Evolutionary conservation across 2,329 filamentous ascomycete genomes (phyloP), one percentile per base, ranked within the genome.

Genomic region (Alternaria triticina): DNA sequence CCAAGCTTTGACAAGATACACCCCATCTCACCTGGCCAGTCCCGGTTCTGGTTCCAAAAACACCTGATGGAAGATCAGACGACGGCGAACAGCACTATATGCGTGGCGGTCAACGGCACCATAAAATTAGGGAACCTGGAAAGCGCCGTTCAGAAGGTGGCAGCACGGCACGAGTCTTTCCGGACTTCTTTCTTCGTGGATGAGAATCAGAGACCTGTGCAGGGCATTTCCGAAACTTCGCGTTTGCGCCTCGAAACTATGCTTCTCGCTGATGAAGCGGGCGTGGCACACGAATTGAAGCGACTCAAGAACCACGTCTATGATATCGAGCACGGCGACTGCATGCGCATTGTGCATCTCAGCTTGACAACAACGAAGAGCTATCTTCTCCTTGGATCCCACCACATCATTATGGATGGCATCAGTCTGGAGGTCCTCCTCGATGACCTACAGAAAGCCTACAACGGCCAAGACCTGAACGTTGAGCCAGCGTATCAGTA

Each of bases 401-500:
- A 86, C 61, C 85, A 87, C 66, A 86, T 87, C 40, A 73, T 79
- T 33, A 80, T 87, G 77, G 86, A 88, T 64, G 84, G 82, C 1
- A 63, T 81, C 40, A 83, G 83, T 47, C 80, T 80, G 4, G 66
- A 82, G 10, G 65, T 86, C 3, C 74, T 87, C 17, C 59, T 85
- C 12, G 27, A 63, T 0, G 84, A 87, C 40, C 59, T 87, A 4
- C 76, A 83, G n/a, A 79, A 75, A 27, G 78, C 72, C 0, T 87
- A 86, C 69, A 73, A 73, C 2, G 74, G 77, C 12, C 50, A 63
- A 49, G 28, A 20, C 4, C 71, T 79, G 12, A 69, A 44, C 13
- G 8, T 40, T 40, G 25, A n/a, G 10, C 13, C 17, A 20, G n/a
- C 28, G 6, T 17, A 30, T 15, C 49, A 52, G 49, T 56, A 56